Evolutionary conservation across 805 yeast species (phyloP).

Genomic region (Starmerella sp.): DNA sequence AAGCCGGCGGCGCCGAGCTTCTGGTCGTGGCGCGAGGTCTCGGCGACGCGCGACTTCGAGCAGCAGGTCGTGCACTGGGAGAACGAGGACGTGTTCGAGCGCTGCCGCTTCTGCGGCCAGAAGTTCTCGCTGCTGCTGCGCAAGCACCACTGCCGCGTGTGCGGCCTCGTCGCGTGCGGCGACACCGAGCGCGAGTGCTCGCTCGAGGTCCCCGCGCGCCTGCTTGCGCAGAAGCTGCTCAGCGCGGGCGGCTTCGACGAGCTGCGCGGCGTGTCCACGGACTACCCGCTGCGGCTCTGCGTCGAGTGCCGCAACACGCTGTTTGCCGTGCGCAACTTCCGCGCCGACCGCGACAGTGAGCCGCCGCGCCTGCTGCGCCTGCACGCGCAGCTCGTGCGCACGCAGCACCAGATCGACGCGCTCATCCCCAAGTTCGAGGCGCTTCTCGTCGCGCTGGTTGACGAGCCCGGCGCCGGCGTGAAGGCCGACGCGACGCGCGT

Average conservation of each 20-base stretch:
- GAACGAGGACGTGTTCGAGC: conserved; percentile 35
- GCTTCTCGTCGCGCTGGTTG: conserved; percentile 30
- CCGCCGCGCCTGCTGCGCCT: conserved; percentile 32
- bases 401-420: conserved; percentile 32
- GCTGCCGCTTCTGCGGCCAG: conserved; percentile 55
- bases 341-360: conserved; percentile 29
- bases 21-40: conserved; percentile 24
- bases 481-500: neutral
- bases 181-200: conserved; percentile 56
- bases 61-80: conserved; percentile 54
- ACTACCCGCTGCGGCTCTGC: conserved; percentile 47
- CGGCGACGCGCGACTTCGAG: conserved; percentile 34
- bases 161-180: conserved; percentile 78
- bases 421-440: conserved; percentile 37
- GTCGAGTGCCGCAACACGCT: conserved; percentile 52
- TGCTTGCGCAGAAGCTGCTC: conserved; percentile 26
- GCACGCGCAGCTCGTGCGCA: conserved; percentile 34
- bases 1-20: conserved; percentile 21
- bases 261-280: conserved; percentile 3
- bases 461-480: conserved; percentile 16
- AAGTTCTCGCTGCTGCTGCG: conserved; percentile 48
- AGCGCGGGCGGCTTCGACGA: conserved; percentile 6
- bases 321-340: conserved; percentile 44
- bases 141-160: conserved; percentile 84
- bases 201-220: conserved; percentile 47